Conservation (phyloP, 1,139 yeast genomes). For the Candida tetrigidarum region DNA sequence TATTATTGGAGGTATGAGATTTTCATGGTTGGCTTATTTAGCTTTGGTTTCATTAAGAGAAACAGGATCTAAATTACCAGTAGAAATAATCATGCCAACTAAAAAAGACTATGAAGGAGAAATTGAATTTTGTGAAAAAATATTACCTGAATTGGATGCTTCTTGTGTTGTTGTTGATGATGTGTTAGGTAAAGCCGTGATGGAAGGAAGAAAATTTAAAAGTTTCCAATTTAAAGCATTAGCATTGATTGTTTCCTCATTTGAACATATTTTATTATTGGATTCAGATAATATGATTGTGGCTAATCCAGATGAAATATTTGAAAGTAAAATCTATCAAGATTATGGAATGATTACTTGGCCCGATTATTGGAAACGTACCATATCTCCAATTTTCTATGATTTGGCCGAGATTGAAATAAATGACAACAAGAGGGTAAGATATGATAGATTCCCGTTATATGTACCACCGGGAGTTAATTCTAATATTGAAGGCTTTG, state of each 20-base stretch:
- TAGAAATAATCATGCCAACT: constrained; percentile 41
- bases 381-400: constrained; percentile 70
- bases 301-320: constrained; percentile 44
- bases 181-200: constrained; percentile 37
- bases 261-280: constrained; percentile 44
- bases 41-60: constrained; percentile 37
- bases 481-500: constrained; percentile 16
- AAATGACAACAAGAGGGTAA: constrained; percentile 27
- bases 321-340: constrained; percentile 57
- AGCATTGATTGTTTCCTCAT: constrained; percentile 43
- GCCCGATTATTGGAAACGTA: constrained; percentile 86
- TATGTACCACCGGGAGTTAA: constrained; percentile 11
- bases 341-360: constrained; percentile 67
- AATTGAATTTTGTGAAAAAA: constrained; percentile 27
- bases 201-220: constrained; percentile 36
- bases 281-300: constrained; percentile 48
- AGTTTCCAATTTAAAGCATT: constrained; percentile 47
- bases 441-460: constrained; percentile 29
- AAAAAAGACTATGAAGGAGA: constrained; percentile 35
- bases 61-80: constrained; percentile 41
- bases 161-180: constrained; percentile 40
- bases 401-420: constrained; percentile 59
- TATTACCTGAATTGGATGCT: constrained; percentile 32
- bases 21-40: constrained; percentile 44
- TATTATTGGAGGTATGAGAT: constrained; percentile 42